Evolutionary conservation across 768 basidiomycete species (phyloP).

Genomic region (Amanita polypyramis): DNA sequence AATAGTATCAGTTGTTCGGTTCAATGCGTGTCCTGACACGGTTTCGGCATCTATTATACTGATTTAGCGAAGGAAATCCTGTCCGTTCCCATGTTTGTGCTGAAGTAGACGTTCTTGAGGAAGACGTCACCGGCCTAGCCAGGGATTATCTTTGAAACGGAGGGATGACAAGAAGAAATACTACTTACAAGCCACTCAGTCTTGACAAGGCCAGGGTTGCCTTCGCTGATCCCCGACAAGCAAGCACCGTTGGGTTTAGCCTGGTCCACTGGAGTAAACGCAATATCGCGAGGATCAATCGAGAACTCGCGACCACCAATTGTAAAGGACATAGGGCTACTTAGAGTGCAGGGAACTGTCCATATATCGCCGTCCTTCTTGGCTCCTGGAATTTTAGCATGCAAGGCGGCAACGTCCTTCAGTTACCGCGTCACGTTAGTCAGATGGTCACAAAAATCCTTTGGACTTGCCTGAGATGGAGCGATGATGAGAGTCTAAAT

Average conservation of each 20-base stretch:
- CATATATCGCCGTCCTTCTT: constrained; percentile 36
- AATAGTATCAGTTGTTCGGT: too few relatives aligned
- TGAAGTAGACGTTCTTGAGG: constrained; percentile 30
- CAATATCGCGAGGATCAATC: constrained; percentile 50
- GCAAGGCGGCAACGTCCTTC: constrained; percentile 45
- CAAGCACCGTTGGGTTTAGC: constrained; percentile 44
- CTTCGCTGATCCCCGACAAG: constrained; percentile 47
- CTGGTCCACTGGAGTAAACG: constrained; percentile 38
- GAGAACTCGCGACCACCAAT: constrained; percentile 49
- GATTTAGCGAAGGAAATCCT: constrained; percentile 24
- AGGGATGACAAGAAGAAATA: background rate
- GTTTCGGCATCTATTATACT: background rate
- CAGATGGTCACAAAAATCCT: background rate
- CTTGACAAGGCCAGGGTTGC: constrained; percentile 32
- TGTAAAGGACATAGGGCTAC: constrained; percentile 38
- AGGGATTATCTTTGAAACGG: background rate
- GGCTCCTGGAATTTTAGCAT: constrained; percentile 47
- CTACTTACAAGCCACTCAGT: constrained; percentile 54
- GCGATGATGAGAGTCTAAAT: constrained; percentile 3
- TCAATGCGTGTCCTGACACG: too few relatives aligned
- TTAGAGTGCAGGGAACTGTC: constrained; percentile 58
- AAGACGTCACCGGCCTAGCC: constrained; percentile 29
- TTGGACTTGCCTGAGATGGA: background rate
- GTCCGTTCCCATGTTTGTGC: constrained; percentile 24
- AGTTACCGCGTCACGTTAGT: constrained; percentile 11